A percentile compares a stretch with the other conserved stretches of the same genome.
These are phyloP conservation scores for Trichoderma sp. DNA, from an alignment of 2,329 filamentous ascomycete species.

Conservation along the genomic window DNA sequence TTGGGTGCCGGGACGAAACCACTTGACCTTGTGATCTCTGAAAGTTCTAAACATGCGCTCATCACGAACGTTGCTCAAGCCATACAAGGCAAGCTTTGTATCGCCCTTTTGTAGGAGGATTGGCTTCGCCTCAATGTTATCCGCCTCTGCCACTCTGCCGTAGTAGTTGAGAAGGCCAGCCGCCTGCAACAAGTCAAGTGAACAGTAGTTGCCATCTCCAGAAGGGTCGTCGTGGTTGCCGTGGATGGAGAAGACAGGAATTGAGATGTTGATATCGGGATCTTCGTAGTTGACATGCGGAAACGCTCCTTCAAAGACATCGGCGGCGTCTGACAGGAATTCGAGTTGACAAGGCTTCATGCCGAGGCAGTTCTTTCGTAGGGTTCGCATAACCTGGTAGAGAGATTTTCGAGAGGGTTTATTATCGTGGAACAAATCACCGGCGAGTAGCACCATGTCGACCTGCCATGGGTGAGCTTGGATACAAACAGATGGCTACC, in stretches of 20 bases:
- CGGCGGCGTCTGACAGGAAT: slow-evolving; percentile 87
- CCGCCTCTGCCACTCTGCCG: slow-evolving; percentile 83
- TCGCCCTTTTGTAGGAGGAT: slow-evolving; percentile 88
- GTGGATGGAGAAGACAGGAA: slow-evolving; percentile 97
- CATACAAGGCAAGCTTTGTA: slow-evolving; percentile 90
- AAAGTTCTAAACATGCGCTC: slow-evolving; percentile 94
- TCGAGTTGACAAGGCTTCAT: slow-evolving; percentile 95
- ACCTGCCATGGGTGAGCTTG: slow-evolving; percentile 46
- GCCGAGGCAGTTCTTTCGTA: slow-evolving; percentile 90
- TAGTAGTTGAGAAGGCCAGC: slow-evolving; percentile 95
- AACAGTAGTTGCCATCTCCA: slow-evolving; percentile 90
- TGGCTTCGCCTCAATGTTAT: slow-evolving; percentile 90
- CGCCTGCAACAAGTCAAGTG: slow-evolving; percentile 85
- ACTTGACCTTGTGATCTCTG: slow-evolving; percentile 87
- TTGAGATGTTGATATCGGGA: slow-evolving; percentile 92
- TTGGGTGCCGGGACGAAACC: slow-evolving; percentile 79
- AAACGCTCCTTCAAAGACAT: slow-evolving; percentile 86
- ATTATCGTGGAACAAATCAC: slow-evolving; percentile 97
- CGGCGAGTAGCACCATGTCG: slow-evolving; percentile 94
- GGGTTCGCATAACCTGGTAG: slow-evolving; percentile 94
- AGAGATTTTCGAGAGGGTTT: slow-evolving; percentile 93
- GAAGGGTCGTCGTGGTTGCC: slow-evolving; percentile 98
- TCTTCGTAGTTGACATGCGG: slow-evolving; percentile 98
- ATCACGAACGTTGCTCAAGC: slow-evolving; percentile 92
- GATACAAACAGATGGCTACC: not conserved